Base-by-base conservation (phyloP, 352 stramenopile genomes). In the Thraustochytrium striatum region DNA sequence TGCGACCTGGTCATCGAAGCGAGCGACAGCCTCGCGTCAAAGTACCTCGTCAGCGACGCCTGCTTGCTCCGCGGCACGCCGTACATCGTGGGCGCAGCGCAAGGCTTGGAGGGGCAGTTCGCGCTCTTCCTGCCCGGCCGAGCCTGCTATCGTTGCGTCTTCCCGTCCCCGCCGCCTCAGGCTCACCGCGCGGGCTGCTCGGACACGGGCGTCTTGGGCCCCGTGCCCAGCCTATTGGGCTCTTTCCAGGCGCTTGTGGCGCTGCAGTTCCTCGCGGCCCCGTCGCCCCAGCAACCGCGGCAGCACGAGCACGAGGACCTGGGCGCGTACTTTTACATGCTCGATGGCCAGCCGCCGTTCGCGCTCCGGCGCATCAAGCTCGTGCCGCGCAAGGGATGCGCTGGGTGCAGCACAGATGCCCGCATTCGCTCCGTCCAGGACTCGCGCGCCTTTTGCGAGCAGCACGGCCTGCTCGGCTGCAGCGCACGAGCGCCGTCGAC, bases 131-230 rank as follows among this genome's bases (percentile, higher is more conserved):
- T 5, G 7, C 65, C 65, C 5, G 21, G 36, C 35, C 39, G 87
- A 85, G 85, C 89, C 0, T 99, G 96, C 83, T 99, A 99, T 83
- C 89, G 94, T n/a, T 99, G 96, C 78, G 82, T 98, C 33, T 98
- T 98, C 83, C 94, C 96, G 16, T 91, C 87, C 59, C 91, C 91
- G 7, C 87, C 88, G 43, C 79, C 79, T 13, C 58, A 85, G 0
- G 89, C 91, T 61, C 84, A 85, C 55, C 85, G 82, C 62, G 87
- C 89, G 65, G 95, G 87, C 69, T 99, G 96, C 73, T 90, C 86
- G 19, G 94, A 98, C 57, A 97, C 97, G 78, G 95, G 96, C 47
- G 95, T 99, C 1, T 65, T 99, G 16, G 96, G 96, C 43, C 90
- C 96, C 44, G 94, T 98, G 0, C 93, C 94, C 19, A 93, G 93